These are phyloP conservation scores for Pachysandra terminalis DNA, from an alignment of 164 flowering plant species.

Conservation along the genomic window DNA sequence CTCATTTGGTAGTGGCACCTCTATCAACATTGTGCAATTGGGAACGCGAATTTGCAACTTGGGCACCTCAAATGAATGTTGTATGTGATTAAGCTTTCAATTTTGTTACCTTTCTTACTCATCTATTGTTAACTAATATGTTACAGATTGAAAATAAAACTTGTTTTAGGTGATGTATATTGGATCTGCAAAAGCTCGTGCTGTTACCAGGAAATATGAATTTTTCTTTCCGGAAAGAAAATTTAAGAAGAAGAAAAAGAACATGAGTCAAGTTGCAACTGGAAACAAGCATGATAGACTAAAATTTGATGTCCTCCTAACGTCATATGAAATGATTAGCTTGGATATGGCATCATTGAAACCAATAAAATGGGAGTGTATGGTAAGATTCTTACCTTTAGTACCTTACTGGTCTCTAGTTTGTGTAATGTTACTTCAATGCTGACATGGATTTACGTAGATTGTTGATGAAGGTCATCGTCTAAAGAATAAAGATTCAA, in stretches of 20 bases:
- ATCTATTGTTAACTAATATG: slow-evolving; percentile 7
- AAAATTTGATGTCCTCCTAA: slow-evolving; percentile 90
- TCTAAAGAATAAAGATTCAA: slow-evolving; percentile 96
- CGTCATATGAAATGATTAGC: slow-evolving; percentile 98
- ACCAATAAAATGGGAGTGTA: slow-evolving; percentile 89
- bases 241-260: slow-evolving; percentile 72
- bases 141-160: slow-evolving; percentile 4
- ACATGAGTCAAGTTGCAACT: slow-evolving; percentile 42
- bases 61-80: slow-evolving; percentile 99
- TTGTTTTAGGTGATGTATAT: slow-evolving; percentile 85
- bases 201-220: slow-evolving; percentile 74
- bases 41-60: slow-evolving; percentile 98
- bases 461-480: slow-evolving; percentile 99
- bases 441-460: slow-evolving; percentile 34
- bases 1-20: slow-evolving; percentile 94
- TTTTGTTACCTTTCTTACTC: not conserved
- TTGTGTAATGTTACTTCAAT: slow-evolving; percentile 7
- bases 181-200: slow-evolving; percentile 80
- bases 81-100: slow-evolving; percentile 45
- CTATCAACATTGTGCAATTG: slow-evolving; percentile 95
- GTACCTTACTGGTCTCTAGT: not conserved
- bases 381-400: slow-evolving; percentile 50
- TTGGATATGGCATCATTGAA: slow-evolving; percentile 66
- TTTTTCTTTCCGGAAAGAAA: slow-evolving; percentile 64
- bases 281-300: slow-evolving; percentile 87